Evolutionary conservation across 139 green algal genomes (phyloP).

Genomic region (Pleodorina starrii): DNA sequence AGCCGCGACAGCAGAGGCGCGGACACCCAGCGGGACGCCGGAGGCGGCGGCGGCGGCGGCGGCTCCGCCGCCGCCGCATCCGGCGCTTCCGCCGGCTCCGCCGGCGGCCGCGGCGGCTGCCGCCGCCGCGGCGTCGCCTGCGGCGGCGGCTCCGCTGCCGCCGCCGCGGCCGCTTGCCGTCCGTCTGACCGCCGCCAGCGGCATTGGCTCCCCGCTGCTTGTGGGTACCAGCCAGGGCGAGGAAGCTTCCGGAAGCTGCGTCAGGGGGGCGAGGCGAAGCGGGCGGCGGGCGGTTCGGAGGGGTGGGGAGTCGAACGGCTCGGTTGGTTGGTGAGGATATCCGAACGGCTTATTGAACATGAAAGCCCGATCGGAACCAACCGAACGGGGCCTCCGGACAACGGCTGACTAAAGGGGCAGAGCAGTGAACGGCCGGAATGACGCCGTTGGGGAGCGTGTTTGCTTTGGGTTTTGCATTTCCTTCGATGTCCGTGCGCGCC

Average conservation of each 20-base stretch:
- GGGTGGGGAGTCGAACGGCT: neutral
- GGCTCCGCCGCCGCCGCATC: neutral
- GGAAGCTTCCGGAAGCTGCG: neutral
- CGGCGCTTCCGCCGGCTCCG: neutral
- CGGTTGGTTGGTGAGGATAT: neutral
- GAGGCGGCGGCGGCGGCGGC: neutral
- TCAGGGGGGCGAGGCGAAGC: neutral
- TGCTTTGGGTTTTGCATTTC: too few relatives aligned
- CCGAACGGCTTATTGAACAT: neutral
- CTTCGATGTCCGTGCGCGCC: too few relatives aligned
- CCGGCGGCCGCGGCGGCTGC: neutral
- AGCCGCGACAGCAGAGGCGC: neutral
- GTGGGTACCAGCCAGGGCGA: conserved; percentile 26
- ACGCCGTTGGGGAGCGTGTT: too few relatives aligned
- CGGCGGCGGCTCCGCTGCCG: neutral
- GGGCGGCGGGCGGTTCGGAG: neutral
- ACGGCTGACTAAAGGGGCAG: neutral
- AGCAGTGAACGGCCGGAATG: too few relatives aligned
- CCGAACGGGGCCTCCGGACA: neutral
- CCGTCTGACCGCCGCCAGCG: neutral
- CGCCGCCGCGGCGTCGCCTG: neutral
- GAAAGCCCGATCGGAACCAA: neutral
- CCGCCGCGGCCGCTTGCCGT: neutral
- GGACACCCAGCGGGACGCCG: neutral
- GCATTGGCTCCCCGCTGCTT: neutral